Percentiles rank a stretch among this genome's conserved stretches.
These are phyloP conservation scores for Talaromyces borbonicus DNA, from an alignment of 495 filamentous ascomycete genomes.

Conservation along the genomic window DNA sequence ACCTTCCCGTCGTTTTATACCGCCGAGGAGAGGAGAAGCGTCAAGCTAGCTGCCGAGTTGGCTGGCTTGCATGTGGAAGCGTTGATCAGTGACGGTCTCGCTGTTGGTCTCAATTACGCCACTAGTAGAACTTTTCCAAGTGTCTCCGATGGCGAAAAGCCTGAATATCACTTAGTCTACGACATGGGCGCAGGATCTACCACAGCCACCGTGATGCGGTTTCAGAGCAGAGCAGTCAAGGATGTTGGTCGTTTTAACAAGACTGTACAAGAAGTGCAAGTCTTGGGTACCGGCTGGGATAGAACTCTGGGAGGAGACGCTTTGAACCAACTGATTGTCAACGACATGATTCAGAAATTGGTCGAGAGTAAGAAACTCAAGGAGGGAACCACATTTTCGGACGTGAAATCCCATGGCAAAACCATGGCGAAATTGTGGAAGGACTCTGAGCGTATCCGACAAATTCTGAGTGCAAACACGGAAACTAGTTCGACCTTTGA, in stretches of 20 bases:
- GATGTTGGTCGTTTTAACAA: conserved; percentile 93
- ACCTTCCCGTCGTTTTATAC: conserved; percentile 91
- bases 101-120: conserved; percentile 91
- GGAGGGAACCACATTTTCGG: conserved; percentile 46
- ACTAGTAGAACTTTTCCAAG: conserved; percentile 81
- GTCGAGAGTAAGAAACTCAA: conserved; percentile 60
- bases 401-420: conserved; percentile 68
- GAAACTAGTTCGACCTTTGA: conserved; percentile 76
- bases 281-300: conserved; percentile 83
- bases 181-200: conserved; percentile 99
- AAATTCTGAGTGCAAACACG: conserved; percentile 87
- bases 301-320: conserved; percentile 81
- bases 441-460: conserved; percentile 77
- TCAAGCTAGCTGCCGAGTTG: conserved; percentile 72
- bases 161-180: conserved; percentile 87
- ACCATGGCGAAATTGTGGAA: conserved; percentile 82
- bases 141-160: conserved; percentile 72
- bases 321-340: conserved; percentile 75
- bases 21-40: conserved; percentile 71
- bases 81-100: conserved; percentile 81
- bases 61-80: conserved; percentile 79
- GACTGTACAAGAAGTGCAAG: conserved; percentile 85
- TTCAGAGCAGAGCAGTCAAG: conserved; percentile 83
- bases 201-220: conserved; percentile 83
- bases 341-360: conserved; percentile 79